Conservation (phyloP, 73 alveolate species). For the Tetrahymena borealis region DNA sequence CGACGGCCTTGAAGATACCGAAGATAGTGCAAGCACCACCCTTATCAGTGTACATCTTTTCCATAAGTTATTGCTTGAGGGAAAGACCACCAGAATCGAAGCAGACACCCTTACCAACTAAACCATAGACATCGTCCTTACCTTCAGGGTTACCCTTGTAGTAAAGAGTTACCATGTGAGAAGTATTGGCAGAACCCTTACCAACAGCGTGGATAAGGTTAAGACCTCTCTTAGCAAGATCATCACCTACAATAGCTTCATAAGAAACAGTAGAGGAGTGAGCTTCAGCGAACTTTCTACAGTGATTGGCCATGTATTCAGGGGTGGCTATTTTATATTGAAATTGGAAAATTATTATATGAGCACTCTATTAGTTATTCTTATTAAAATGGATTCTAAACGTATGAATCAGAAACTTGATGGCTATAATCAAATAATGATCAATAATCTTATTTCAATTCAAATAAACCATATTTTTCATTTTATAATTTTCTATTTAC, state of each 20-base stretch:
- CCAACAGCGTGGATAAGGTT: constrained; percentile 59
- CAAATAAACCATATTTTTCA: neutral
- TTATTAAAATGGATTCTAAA: too few relatives aligned
- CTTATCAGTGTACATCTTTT: constrained; percentile 68
- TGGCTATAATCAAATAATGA: too few relatives aligned
- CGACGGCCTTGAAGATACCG: constrained; percentile 63
- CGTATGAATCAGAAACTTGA: too few relatives aligned
- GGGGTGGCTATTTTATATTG: constrained; percentile 38
- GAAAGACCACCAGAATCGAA: constrained; percentile 70
- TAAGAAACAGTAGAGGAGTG: neutral
- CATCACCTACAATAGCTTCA: constrained; percentile 48
- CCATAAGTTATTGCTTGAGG: constrained; percentile 48
- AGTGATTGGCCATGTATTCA: constrained; percentile 47
- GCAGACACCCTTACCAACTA: constrained; percentile 67
- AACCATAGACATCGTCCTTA: constrained; percentile 27
- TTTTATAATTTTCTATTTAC: neutral
- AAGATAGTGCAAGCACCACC: constrained; percentile 71
- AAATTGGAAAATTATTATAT: too few relatives aligned
- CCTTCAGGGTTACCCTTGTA: constrained; percentile 52
- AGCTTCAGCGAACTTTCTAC: constrained; percentile 37
- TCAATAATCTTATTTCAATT: neutral
- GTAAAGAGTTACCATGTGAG: constrained; percentile 49
- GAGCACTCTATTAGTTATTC: too few relatives aligned
- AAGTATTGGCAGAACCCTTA: constrained; percentile 48
- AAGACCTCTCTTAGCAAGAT: constrained; percentile 35